Conservation (phyloP, 176 grass and related monocot species). For the Avena insularis region DNA sequence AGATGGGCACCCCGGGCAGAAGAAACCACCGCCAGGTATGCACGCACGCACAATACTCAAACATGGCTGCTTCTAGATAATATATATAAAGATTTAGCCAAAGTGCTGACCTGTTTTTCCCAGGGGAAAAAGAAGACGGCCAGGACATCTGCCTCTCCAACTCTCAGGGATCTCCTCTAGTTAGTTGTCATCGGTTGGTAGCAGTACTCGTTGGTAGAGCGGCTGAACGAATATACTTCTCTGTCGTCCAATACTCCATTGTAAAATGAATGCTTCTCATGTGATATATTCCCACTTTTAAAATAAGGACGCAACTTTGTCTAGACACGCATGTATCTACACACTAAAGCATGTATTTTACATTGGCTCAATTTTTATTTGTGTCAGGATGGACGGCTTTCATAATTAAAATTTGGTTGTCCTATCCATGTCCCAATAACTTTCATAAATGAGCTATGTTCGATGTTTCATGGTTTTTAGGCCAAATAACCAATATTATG, state of each 20-base stretch:
- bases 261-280: not conserved
- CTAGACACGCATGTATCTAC: no score
- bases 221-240: conserved; percentile 1
- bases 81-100: no score
- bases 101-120: not conserved
- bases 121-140: conserved; percentile 40
- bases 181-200: not conserved
- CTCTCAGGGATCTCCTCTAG: conserved; percentile 50
- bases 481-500: no score
- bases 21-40: conserved; percentile 8
- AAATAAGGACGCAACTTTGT: no score
- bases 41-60: not conserved
- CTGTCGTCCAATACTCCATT: not conserved
- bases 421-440: conserved; percentile 85
- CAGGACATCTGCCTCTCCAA: conserved; percentile 35
- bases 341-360: no score
- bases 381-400: conserved; percentile 8
- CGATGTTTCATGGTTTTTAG: no score
- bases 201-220: not conserved
- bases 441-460: conserved; percentile 45
- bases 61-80: no score
- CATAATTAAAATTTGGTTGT: conserved; percentile 8
- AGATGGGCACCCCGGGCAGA: conserved; percentile 29
- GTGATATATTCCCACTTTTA: not conserved
- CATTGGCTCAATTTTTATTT: not conserved